A percentile compares a stretch with the other conserved stretches of the same genome.
Evolutionary conservation across 192 early-diverging fungal species (phyloP).

Genomic region (Chytriomyces hyalinus): DNA sequence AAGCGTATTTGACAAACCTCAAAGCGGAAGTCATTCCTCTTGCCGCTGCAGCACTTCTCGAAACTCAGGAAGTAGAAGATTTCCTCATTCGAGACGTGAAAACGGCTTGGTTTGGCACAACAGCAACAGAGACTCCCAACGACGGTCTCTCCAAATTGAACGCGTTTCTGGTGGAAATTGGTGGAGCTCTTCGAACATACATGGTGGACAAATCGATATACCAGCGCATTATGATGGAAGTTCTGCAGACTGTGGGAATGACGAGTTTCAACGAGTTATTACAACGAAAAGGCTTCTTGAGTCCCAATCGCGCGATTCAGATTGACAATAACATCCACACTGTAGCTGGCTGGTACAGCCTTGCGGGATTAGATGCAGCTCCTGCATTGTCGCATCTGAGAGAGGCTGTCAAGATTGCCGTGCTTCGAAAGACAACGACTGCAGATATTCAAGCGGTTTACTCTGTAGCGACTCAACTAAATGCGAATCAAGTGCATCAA

Average conservation of each 20-base stretch:
- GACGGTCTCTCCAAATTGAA: conserved; percentile 81
- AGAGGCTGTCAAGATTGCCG: neutral
- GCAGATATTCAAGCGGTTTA: neutral
- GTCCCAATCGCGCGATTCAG: neutral
- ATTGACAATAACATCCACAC: conserved; percentile 2
- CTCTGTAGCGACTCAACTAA: neutral
- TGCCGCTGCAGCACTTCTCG: conserved; percentile 85
- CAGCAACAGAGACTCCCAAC: neutral
- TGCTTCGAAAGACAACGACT: neutral
- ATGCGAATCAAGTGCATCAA: conserved; percentile 2
- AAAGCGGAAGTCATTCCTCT: conserved; percentile 83
- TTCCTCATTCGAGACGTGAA: conserved; percentile 70
- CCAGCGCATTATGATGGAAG: conserved; percentile 80
- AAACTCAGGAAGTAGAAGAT: conserved; percentile 81
- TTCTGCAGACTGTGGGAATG: conserved; percentile 83
- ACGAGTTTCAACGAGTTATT: conserved; percentile 86
- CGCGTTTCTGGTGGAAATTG: conserved; percentile 81
- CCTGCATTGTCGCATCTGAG: neutral
- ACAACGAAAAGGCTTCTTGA: conserved; percentile 80
- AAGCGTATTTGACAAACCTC: conserved; percentile 86
- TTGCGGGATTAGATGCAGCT: neutral
- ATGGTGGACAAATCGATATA: conserved; percentile 77
- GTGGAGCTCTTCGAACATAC: conserved; percentile 84
- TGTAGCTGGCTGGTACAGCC: neutral
- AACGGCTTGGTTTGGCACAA: conserved; percentile 72